These are phyloP conservation scores for Leonotis leonurus DNA, from an alignment of 257 asterid species.

Conservation along the genomic window DNA sequence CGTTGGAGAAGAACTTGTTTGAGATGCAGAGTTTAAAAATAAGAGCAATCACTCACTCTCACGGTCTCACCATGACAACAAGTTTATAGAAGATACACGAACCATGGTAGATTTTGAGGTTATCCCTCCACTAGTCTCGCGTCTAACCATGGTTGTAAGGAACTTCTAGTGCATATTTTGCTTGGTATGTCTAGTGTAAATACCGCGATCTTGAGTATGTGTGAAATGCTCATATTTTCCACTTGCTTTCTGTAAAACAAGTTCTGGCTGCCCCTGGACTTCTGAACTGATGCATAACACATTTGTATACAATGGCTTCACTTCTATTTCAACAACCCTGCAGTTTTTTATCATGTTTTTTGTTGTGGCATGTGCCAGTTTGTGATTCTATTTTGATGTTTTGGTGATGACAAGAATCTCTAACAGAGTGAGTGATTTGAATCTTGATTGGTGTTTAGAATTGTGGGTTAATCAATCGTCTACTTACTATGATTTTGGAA, in stretches of 20 bases:
- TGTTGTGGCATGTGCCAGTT: too few relatives aligned
- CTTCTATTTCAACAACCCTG: background rate
- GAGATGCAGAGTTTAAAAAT: background rate
- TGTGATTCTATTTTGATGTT: too few relatives aligned
- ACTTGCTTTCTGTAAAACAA: slow-evolving; percentile 31
- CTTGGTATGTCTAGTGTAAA: slow-evolving; percentile 30
- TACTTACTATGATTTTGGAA: background rate
- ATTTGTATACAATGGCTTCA: background rate
- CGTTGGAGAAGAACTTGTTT: slow-evolving; percentile 7
- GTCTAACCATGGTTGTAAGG: slow-evolving; percentile 15
- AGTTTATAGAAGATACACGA: slow-evolving; percentile 8
- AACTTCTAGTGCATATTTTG: slow-evolving; percentile 17
- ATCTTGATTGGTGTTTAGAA: too few relatives aligned
- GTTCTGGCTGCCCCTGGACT: background rate
- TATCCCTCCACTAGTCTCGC: background rate
- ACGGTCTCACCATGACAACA: background rate
- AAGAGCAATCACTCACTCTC: background rate
- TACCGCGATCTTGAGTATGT: slow-evolving; percentile 24
- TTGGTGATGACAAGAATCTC: too few relatives aligned
- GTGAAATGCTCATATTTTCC: slow-evolving; percentile 8
- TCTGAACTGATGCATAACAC: background rate
- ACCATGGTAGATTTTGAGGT: slow-evolving; percentile 16
- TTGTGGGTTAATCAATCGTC: too few relatives aligned
- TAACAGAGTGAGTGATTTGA: too few relatives aligned
- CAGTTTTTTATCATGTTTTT: too few relatives aligned